Base-by-base conservation (phyloP, 768 basidiomycete genomes). In the Pisolithus microcarpus region DNA sequence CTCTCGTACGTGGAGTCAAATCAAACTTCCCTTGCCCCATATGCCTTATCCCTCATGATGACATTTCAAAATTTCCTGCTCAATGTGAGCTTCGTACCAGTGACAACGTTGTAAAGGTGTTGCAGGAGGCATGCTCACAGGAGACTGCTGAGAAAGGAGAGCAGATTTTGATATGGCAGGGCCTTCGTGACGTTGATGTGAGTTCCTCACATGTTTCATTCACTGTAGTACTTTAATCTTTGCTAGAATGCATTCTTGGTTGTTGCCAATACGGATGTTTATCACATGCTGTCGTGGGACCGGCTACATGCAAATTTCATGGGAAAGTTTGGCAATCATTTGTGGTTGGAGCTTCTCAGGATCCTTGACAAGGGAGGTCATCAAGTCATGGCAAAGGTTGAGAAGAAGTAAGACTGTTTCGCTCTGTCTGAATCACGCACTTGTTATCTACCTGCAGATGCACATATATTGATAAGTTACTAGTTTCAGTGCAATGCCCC, bases 241-340 rank as follows among this genome's bases (percentile, higher is more conserved):
- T 43, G 5, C 26, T 6, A 43, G n/a, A 43, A n/a, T 9, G 11
- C 19, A 43, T 43, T 43, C 21, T 23, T 13, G 7, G 11, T 23
- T 13, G 24, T 50, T 15, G 5, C 24, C 7, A 1, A 26, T 28
- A 24, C 15, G 39, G 43, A 56, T 49, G 46, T 38, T n/a, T 48
- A 52, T 49, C 42, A 31, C 19, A 52, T 52, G 19, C 49, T 55
- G 9, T 53, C 51, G n/a, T 55, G 38, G 7, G 57, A 58, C 49
- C 9, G 42, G 11, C 42, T 58, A 0, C 57, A 58, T 48, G 49
- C 51, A 18, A 47, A 58, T 38, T 16, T 23, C 4, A 38, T 26
- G 21, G 57, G 57, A 8, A 18, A 55, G 10, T 58, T 45, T 30
- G 46, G 49, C 4, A 30, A 53, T 19, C 57, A 58, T 26, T 39